Evolutionary conservation across 208 protist species (phyloP).

Genomic region (Wallacemonas rigidus): DNA sequence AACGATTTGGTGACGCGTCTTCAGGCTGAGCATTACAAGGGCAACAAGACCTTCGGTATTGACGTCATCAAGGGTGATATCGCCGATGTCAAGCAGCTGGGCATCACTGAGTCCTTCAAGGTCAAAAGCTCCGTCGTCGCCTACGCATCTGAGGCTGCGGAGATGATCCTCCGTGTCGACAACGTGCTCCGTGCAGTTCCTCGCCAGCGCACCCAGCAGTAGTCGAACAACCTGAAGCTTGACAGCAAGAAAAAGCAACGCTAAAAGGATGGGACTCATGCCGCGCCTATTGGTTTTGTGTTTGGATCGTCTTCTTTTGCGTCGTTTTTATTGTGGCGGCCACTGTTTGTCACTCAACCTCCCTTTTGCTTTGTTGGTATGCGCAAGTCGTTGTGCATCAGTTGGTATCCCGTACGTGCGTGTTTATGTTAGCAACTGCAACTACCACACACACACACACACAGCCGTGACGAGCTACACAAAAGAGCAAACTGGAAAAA

Average conservation of each 20-base stretch:
- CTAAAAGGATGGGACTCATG: no score
- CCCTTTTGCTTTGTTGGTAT: background rate
- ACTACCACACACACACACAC: background rate
- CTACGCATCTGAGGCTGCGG: conserved; percentile 98
- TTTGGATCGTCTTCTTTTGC: no score
- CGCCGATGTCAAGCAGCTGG: conserved; percentile 93
- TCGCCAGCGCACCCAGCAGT: conserved; percentile 83
- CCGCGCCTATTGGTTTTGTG: no score
- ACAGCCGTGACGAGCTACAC: background rate
- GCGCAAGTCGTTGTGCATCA: conserved; percentile 6
- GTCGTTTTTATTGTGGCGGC: background rate
- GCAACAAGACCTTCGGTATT: conserved; percentile 77
- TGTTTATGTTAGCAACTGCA: background rate
- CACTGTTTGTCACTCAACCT: background rate
- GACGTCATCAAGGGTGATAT: conserved; percentile 96
- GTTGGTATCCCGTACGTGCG: background rate
- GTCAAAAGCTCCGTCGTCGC: conserved; percentile 98
- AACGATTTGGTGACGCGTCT: conserved; percentile 97
- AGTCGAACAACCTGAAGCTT: background rate
- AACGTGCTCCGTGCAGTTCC: conserved; percentile 97
- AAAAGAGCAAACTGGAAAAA: no score
- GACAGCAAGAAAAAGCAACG: background rate
- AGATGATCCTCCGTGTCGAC: conserved; percentile 99
- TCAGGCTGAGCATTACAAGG: conserved; percentile 79
- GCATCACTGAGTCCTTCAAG: conserved; percentile 98